A percentile compares a stretch with the other conserved stretches of the same genome.
These are phyloP conservation scores for Ligustrum vulgare DNA, from an alignment of 257 asterid species.

Conservation along the genomic window DNA sequence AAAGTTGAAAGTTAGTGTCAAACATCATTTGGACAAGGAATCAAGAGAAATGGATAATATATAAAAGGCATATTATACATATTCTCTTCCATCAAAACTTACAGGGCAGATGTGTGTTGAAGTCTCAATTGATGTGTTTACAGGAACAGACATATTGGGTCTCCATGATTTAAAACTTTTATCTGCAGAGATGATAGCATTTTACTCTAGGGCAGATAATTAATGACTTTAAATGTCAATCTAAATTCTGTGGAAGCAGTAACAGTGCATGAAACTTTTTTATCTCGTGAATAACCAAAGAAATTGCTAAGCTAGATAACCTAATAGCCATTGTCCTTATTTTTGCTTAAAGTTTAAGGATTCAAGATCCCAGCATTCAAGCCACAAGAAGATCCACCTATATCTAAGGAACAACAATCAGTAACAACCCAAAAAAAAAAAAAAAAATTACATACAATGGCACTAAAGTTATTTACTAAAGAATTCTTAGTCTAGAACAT, in stretches of 20 bases:
- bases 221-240: neutral
- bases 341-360: neutral
- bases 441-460: neutral
- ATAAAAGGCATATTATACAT: neutral
- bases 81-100: constrained; percentile 15
- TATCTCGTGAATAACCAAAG: neutral
- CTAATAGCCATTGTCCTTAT: neutral
- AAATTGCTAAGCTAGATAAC: neutral
- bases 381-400: neutral
- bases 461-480: neutral
- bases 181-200: constrained; percentile 32
- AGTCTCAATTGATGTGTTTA: constrained; percentile 21
- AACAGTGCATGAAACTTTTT: neutral
- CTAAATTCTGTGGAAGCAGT: neutral
- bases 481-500: neutral
- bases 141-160: constrained; percentile 27
- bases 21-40: constrained; percentile 4
- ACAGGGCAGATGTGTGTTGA: constrained; percentile 28
- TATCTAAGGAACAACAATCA: neutral
- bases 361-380: neutral
- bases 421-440: neutral
- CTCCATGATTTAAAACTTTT: constrained; percentile 37
- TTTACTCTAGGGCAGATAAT: neutral
- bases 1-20: neutral
- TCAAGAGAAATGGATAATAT: neutral